Percentiles rank a stretch among this genome's conserved stretches.
Conservation (phyloP, 176 grass and related monocot genomes). For the Zizania latifolia region DNA sequence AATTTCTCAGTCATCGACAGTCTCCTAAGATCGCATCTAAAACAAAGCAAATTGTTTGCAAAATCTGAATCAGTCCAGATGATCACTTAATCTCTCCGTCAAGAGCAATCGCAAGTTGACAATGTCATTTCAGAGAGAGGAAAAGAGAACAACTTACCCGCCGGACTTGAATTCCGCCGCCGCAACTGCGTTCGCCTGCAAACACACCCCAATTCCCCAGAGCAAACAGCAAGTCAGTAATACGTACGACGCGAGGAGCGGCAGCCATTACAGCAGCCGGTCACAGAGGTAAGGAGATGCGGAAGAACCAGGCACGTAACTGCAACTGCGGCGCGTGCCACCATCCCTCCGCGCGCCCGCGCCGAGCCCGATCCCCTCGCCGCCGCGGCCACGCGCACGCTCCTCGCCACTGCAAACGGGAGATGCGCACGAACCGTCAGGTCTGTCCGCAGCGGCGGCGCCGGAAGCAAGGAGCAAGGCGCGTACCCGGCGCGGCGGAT, state of each 20-base stretch:
- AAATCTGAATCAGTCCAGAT: not conserved
- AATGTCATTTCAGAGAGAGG: not conserved
- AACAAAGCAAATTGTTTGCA: not conserved
- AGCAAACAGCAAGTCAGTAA: not conserved
- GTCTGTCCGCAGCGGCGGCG: not conserved
- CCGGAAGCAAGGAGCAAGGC: no score
- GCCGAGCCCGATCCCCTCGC: not conserved
- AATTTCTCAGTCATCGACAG: no score
- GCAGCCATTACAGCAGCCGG: no score
- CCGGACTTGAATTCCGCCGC: constrained; percentile 14
- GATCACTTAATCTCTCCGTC: not conserved
- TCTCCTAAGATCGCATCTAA: not conserved
- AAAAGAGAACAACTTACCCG: constrained; percentile 28
- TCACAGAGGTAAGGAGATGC: no score
- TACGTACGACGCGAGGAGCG: not conserved
- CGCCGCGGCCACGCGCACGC: constrained; percentile 17
- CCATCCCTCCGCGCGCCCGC: constrained; percentile 21
- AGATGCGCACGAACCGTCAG: no score
- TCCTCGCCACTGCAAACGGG: constrained; percentile 4
- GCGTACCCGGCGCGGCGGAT: constrained; percentile 29
- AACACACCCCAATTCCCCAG: not conserved
- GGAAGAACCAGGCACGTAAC: constrained; percentile 17
- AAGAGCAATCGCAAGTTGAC: not conserved
- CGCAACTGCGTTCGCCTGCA: constrained; percentile 32
- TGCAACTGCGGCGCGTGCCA: constrained; percentile 22